Base-by-base conservation (phyloP, 257 asterid species). In the Henckelia pumila region DNA sequence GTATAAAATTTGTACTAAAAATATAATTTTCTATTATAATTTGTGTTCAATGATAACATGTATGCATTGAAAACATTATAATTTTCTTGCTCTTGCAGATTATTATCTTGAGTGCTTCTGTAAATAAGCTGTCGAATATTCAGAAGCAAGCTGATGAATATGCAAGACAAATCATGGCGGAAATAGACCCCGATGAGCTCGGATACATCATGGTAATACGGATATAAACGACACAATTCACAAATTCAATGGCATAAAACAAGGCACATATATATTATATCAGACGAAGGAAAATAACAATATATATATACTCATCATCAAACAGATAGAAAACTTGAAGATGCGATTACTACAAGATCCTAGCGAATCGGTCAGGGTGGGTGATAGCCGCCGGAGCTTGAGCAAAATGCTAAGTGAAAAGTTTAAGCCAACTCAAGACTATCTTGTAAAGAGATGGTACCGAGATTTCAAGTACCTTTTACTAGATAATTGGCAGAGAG, bases 281-380 rank as follows among this genome's bases (percentile, higher is more conserved):
- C 20, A 20, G 2, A 16, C 17, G 21, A 47, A 17, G 55, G 7
- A 16, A 44, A 44, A 44, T 44, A 16, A 44, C 53, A 44, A 5
- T 16, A 16, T 44, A 16, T 44, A 16, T 44, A 44, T 44, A 40
- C 14, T 13, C 52, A n/a, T 47, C 21, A 47, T 47, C 55, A 6
- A 65, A 24, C 92, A 93, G 99, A 81, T 88, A 7, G 99, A 93
- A 69, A 83, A 84, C 68, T 64, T 93, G 77, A 95, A 90, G 71
- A 90, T 81, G 96, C 84, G 88, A 6, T 70, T 93, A 6, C 79
- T 93, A n/a, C 96, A 93, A 84, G 99, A 89, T 28, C 94, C 96
- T 32, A 71, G 56, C 72, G 85, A 82, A 6, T 29, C 90, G 1
- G 89, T 78, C 6, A 69, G 84, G 83, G 82, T 53, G 78, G 91